phyloP scores from a whole-genome alignment of 768 basidiomycete genomes.

The Suillus hirtellus region DNA sequence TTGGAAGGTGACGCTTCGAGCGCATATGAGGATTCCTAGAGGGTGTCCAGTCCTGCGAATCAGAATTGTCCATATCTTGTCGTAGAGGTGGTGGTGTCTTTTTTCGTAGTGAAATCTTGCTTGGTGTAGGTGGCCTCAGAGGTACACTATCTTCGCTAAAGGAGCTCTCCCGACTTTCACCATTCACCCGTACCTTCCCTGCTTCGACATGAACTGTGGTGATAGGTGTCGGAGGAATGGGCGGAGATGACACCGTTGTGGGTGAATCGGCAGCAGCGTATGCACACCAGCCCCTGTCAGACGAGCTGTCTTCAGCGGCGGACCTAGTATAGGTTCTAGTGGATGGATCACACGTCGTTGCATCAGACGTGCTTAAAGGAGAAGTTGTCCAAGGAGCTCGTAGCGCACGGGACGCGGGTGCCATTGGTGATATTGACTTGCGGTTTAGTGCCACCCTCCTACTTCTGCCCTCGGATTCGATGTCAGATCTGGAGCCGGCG shows the following conservation, averaged over 20 bases:
- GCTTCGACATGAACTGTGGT: constrained; percentile 22
- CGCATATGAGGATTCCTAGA: constrained; percentile 47
- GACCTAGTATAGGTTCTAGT: constrained; percentile 17
- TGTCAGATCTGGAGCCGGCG: constrained; percentile 42
- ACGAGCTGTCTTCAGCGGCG: constrained; percentile 23
- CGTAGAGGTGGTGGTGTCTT: constrained; percentile 35
- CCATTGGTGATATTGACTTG: constrained; percentile 72
- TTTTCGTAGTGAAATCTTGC: constrained; percentile 38
- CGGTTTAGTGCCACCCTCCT: constrained; percentile 66
- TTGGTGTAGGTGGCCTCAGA: constrained; percentile 29
- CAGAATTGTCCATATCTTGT: constrained; percentile 43
- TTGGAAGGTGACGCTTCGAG: constrained; percentile 48
- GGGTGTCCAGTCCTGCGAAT: constrained; percentile 41
- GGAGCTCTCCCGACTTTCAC: constrained; percentile 31
- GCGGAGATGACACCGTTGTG: constrained; percentile 37
- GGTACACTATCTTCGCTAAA: constrained; percentile 25
- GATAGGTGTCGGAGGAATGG: constrained; percentile 41
- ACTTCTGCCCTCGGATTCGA: constrained; percentile 61
- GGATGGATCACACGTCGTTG: constrained; percentile 33
- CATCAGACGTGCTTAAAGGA: constrained; percentile 44
- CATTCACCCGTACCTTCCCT: constrained; percentile 31
- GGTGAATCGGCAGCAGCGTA: constrained; percentile 41
- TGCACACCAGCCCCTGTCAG: constrained; percentile 33
- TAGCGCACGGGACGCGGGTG: constrained; percentile 47
- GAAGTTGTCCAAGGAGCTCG: constrained; percentile 38